Evolutionary conservation across 2,329 filamentous ascomycete species (phyloP), one percentile per base, ranked within the genome.

Genomic region (Talaromyces atroroseus): DNA sequence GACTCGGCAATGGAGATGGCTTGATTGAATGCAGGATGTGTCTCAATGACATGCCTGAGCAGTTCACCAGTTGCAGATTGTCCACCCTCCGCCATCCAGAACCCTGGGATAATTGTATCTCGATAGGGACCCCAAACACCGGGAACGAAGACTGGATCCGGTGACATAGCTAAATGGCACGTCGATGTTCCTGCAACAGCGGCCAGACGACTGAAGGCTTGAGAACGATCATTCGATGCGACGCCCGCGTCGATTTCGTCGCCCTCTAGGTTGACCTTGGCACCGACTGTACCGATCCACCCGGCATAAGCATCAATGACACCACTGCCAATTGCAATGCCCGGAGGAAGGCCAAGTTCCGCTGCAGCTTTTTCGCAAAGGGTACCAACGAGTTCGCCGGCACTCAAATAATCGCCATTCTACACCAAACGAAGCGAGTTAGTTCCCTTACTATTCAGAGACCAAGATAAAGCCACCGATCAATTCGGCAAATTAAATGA

Each of bases 291-390:
- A 59, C 94, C 94, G 64, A 99, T 94, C 94, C 94, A 99, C 61
- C 94, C 94, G 58, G 94, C 94, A 67, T 99, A 99, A 18, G 94
- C 94, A 71, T 99, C 94, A 68, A 99, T 99, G 61, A 99, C 94
- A 72, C 92, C 92, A 67, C 90, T 95, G 54, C 94, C 94, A 55
- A 99, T 88, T 18, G 94, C 90, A 64, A 96, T 94, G 40, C 92
- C 92, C 20, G 87, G 80, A 5, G 87, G 87, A 2, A 99, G 81
- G 7, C 94, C 92, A 59, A 99, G 84, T 62, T 96, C 88, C 49
- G 80, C 75, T 16, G 88, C 90, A 5, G 94, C 92, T 66, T 88
- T 88, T 61, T 92, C 87, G 66, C 88, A 94, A 18, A 99, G 79
- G 0, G 83, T 85, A 52, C 92, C 94, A 29, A 95, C 90, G 5